Evolutionary conservation across 345 rosid genomes (phyloP).

Genomic region (Eucalyptus regnans): DNA sequence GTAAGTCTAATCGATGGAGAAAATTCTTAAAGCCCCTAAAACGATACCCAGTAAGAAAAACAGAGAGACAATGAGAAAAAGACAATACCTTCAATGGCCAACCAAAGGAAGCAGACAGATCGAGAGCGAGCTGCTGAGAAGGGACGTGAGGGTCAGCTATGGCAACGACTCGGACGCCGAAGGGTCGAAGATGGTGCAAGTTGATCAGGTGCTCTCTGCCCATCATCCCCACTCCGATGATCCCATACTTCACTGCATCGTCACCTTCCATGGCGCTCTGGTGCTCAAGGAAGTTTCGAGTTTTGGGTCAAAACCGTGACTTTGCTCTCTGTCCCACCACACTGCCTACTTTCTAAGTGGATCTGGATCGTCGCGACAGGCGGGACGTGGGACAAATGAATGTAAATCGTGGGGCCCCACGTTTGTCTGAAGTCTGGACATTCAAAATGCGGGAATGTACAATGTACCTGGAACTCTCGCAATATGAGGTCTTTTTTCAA

Average conservation of each 20-base stretch:
- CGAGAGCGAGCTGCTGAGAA: slow-evolving; percentile 51
- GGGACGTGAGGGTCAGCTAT: slow-evolving; percentile 80
- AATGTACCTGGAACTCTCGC: not conserved
- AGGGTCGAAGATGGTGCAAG: slow-evolving; percentile 60
- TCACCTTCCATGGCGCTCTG: not conserved
- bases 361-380: not conserved
- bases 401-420: not conserved
- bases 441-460: not conserved
- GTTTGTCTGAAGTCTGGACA: not conserved
- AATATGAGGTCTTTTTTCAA: not conserved
- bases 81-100: slow-evolving; percentile 51
- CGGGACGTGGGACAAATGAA: not conserved
- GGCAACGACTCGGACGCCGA: slow-evolving; percentile 56
- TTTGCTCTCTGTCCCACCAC: not conserved
- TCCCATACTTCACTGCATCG: slow-evolving; percentile 44
- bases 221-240: slow-evolving; percentile 95
- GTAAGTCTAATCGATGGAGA: not conserved
- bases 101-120: slow-evolving; percentile 45
- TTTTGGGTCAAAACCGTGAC: not conserved
- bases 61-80: not conserved
- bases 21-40: not conserved
- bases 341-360: not conserved
- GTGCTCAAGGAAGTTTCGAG: not conserved
- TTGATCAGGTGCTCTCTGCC: slow-evolving; percentile 93
- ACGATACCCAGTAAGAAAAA: not conserved